Conservation (phyloP, 2,329 filamentous ascomycete species). For the Hypoxylon sp. region DNA sequence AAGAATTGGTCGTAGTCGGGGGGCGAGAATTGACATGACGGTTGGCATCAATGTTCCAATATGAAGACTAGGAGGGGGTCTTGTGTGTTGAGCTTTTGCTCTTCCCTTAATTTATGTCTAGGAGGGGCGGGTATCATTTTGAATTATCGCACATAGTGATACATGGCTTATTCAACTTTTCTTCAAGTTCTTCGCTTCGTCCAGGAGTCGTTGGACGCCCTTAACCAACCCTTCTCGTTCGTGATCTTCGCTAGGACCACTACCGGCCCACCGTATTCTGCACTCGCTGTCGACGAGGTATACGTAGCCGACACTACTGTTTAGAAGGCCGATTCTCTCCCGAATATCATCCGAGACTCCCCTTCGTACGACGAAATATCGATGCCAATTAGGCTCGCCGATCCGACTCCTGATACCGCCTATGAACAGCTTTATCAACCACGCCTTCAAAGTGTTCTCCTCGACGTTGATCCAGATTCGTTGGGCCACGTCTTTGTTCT, state of each 20-base stretch:
- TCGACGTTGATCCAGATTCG: constrained; percentile 90
- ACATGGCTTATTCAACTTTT: constrained; percentile 29
- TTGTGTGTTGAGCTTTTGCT: constrained; percentile 2
- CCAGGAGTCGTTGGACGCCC: constrained; percentile 73
- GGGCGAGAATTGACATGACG: constrained; percentile 25
- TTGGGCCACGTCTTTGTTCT: constrained; percentile 73
- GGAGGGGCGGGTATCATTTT: constrained; percentile 46
- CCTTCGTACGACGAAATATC: constrained; percentile 73
- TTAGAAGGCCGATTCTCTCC: constrained; percentile 79
- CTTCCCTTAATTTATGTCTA: constrained; percentile 4
- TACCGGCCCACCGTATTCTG: constrained; percentile 94
- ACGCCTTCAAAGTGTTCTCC: constrained; percentile 79
- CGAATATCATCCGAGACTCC: constrained; percentile 73
- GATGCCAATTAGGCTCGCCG: constrained; percentile 68
- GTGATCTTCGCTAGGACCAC: constrained; percentile 74
- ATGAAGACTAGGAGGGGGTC: not conserved
- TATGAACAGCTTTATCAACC: constrained; percentile 71
- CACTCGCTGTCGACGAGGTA: constrained; percentile 91
- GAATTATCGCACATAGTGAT: constrained; percentile 27
- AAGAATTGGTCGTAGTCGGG: constrained; percentile 21
- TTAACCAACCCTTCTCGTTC: constrained; percentile 78
- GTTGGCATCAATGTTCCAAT: constrained; percentile 8
- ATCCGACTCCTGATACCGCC: constrained; percentile 66
- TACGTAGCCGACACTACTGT: constrained; percentile 93
- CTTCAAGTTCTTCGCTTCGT: constrained; percentile 65